These are phyloP conservation scores for Durio zibethinus DNA, from an alignment of 345 rosid genomes.

Conservation along the genomic window DNA sequence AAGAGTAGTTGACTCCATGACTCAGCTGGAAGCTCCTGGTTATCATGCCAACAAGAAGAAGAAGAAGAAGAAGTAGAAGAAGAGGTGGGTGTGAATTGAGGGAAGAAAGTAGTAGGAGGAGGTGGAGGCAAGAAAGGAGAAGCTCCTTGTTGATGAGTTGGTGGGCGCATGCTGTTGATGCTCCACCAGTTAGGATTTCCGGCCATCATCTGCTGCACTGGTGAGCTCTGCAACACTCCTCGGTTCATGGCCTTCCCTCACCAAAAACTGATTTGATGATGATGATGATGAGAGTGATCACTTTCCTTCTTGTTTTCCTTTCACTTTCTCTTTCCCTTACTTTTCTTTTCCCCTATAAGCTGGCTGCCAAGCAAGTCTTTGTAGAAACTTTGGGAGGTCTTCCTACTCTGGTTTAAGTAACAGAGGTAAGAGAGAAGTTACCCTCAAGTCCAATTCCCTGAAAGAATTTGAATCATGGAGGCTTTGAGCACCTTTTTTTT, in stretches of 20 bases:
- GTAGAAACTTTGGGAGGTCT: slow-evolving; percentile 52
- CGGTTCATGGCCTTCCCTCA: slow-evolving; percentile 47
- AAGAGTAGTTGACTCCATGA: slow-evolving; percentile 84
- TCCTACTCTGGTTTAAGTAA: slow-evolving; percentile 39
- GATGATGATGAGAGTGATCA: background rate
- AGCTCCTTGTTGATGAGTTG: slow-evolving; percentile 25
- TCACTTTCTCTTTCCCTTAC: slow-evolving; percentile 6
- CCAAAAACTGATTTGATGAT: background rate
- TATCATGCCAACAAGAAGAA: slow-evolving; percentile 48
- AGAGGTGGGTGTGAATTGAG: slow-evolving; percentile 45
- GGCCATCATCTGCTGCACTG: slow-evolving; percentile 76
- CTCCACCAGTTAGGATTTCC: slow-evolving; percentile 91
- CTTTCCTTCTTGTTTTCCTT: slow-evolving; percentile 1
- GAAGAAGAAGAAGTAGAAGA: slow-evolving; percentile 40
- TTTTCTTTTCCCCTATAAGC: slow-evolving; percentile 22
- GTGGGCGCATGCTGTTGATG: slow-evolving; percentile 61
- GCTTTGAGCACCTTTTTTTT: slow-evolving; percentile 40
- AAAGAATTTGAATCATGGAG: slow-evolving; percentile 55
- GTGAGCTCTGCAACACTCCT: slow-evolving; percentile 71
- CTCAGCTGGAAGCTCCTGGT: slow-evolving; percentile 71
- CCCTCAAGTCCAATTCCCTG: slow-evolving; percentile 12
- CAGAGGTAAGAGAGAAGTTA: slow-evolving; percentile 19
- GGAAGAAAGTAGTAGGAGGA: slow-evolving; percentile 34
- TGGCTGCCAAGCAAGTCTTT: slow-evolving; percentile 40
- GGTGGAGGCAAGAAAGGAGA: slow-evolving; percentile 36